Base-by-base conservation (phyloP, 148 eudicot genomes). In the Fagopyrum tataricum region DNA sequence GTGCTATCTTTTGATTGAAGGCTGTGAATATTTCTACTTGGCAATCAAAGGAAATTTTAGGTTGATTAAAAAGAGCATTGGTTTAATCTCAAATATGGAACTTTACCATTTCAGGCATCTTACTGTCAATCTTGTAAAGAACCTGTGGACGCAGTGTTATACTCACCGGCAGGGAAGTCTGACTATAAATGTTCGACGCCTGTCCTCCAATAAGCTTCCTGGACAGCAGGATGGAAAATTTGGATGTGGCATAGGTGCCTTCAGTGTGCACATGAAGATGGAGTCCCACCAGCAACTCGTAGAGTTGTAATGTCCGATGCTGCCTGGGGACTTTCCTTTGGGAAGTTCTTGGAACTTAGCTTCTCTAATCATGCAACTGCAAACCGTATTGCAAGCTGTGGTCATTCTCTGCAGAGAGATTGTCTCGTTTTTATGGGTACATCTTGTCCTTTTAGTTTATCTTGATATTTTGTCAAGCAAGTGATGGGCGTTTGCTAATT, bases 201-300 rank as follows among this genome's bases (percentile, higher is more conserved):
- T 92, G 0, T 88, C 89, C 72, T 79, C 85, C 14, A 72, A 79
- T 51, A 87, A 84, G 76, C 88, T 96, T 70, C 84, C 94, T 71
- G 99, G 99, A 71, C 92, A 89, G 79, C 82, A 80, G 61, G 97
- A 92, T 79, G 96, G 46, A 96, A 92, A 84, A 96, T 96, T 75
- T 92, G 99, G 99, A 95, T 95, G 99, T 95, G 99, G 99, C 97
- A 95, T 77, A 79, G 99, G 53, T 95, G 99, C 85, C 92, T 95
- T 76, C 85, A 85, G 79, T 95, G 99, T 76, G 84, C 79, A 5
- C 88, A 79, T 24, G 67, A 82, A 17, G 91, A 86, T 72, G 91
- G 91, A 43, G 85, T 88, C 73, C 99, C 99, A 17, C 99, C 99
- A 14, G 96, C 97, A 73, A 86, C 90, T 61, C 97, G 77, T 14